Conservation (phyloP, 2,329 filamentous ascomycete species). For the Remersonia thermophila region DNA sequence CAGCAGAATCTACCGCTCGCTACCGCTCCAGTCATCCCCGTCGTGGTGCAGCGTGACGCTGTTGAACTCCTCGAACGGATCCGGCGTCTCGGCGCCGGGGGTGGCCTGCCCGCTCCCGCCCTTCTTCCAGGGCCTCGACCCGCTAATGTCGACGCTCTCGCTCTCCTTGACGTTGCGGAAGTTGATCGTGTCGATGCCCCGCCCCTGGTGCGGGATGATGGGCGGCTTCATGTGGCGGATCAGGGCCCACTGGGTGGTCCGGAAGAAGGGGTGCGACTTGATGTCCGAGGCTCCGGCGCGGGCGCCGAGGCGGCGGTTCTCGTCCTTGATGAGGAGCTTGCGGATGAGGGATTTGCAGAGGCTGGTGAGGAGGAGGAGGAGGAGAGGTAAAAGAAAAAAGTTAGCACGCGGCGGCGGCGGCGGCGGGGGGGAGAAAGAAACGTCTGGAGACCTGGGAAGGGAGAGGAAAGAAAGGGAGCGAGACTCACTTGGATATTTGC, state of each 20-base stretch:
- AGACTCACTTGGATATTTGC: conserved; percentile 78
- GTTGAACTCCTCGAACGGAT: conserved; percentile 98
- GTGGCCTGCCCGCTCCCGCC: conserved; percentile 78
- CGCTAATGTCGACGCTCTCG: conserved; percentile 77
- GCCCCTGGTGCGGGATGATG: conserved; percentile 84
- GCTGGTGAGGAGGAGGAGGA: conserved; percentile 33
- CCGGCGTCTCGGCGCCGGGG: conserved; percentile 62
- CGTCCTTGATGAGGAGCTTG: conserved; percentile 95
- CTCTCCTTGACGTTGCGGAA: conserved; percentile 98
- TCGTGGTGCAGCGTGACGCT: conserved; percentile 96
- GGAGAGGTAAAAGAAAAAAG: too few species aligned
- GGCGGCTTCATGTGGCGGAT: conserved; percentile 97
- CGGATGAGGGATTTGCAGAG: conserved; percentile 93
- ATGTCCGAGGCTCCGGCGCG: conserved; percentile 94
- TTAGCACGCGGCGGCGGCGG: background rate
- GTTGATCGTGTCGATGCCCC: conserved; percentile 86
- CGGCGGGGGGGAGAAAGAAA: background rate
- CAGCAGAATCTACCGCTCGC: too few species aligned
- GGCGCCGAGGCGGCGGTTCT: conserved; percentile 83
- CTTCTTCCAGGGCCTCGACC: conserved; percentile 37
- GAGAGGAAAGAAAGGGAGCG: background rate
- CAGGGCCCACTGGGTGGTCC: conserved; percentile 88
- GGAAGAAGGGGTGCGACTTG: conserved; percentile 92
- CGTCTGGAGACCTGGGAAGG: too few species aligned
- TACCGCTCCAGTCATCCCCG: conserved; percentile 50